Conservation (phyloP, 1,284 basidiomycete species). For the Ceratorhiza oryzae-sativae region DNA sequence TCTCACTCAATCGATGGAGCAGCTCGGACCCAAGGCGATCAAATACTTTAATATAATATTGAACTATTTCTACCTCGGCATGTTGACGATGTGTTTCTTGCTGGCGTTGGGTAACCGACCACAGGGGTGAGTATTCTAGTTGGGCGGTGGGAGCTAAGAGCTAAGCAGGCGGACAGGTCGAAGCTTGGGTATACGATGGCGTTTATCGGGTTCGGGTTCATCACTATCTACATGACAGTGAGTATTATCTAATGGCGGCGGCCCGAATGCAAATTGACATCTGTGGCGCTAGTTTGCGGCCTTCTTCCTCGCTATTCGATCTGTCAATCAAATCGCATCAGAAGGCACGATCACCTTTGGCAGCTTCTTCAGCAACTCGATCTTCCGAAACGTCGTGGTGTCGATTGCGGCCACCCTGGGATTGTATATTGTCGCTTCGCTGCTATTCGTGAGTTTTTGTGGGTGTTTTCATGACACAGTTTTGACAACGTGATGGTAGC, state of each 20-base stretch:
- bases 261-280: no score
- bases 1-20: conserved; percentile 74
- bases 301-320: conserved; percentile 81
- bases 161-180: conserved; percentile 49
- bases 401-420: conserved; percentile 86
- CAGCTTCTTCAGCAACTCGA: conserved; percentile 73
- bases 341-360: conserved; percentile 57
- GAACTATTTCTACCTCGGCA: conserved; percentile 86
- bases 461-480: not conserved
- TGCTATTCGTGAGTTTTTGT: conserved; percentile 74
- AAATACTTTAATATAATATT: conserved; percentile 78
- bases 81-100: conserved; percentile 90
- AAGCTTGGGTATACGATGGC: conserved; percentile 83
- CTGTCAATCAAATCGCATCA: conserved; percentile 61
- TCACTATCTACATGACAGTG: conserved; percentile 93
- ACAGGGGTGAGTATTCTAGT: conserved; percentile 64
- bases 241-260: conserved; percentile 45
- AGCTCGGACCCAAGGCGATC: conserved; percentile 62
- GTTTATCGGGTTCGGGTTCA: conserved; percentile 83
- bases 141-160: not conserved
- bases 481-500: conserved; percentile 55
- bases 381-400: conserved; percentile 86
- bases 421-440: conserved; percentile 78
- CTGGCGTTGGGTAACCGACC: conserved; percentile 91
- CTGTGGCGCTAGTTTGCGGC: conserved; percentile 66